Percentiles rank a stretch among this genome's conserved stretches.
phyloP scores from a whole-genome alignment of 345 rosid species.

The Sonneratia caseolaris region DNA sequence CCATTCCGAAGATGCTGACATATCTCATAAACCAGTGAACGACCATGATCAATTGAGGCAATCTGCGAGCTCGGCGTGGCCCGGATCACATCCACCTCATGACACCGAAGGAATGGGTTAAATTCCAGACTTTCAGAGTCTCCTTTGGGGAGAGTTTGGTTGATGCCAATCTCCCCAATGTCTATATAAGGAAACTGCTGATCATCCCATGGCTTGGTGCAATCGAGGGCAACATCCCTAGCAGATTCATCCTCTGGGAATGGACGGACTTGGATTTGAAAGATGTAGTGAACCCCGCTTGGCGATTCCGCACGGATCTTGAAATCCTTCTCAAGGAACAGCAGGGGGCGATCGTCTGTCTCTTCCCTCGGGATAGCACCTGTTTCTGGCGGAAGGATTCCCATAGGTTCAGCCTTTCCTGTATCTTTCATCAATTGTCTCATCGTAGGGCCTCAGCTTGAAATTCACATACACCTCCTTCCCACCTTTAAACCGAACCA shows the following conservation, averaged over 20 bases:
- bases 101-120: conserved; percentile 37
- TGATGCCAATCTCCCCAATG: conserved; percentile 38
- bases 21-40: conserved; percentile 51
- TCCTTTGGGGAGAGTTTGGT: conserved; percentile 34
- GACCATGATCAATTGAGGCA: conserved; percentile 71
- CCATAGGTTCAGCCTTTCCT: conserved; percentile 50
- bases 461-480: conserved; percentile 56
- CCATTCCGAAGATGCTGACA: conserved; percentile 50
- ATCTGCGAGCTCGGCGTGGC: conserved; percentile 46
- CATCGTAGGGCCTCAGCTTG: conserved; percentile 45
- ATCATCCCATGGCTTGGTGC: conserved; percentile 59
- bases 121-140: conserved; percentile 52
- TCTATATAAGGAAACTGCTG: conserved; percentile 37
- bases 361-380: conserved; percentile 56
- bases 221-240: conserved; percentile 39
- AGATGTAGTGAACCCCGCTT: conserved; percentile 38
- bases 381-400: conserved; percentile 71
- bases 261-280: conserved; percentile 45
- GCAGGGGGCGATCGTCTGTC: conserved; percentile 41
- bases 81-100: conserved; percentile 41
- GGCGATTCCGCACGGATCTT: conserved; percentile 35
- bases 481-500: conserved; percentile 44
- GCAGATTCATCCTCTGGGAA: conserved; percentile 34
- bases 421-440: conserved; percentile 35
- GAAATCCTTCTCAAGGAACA: conserved; percentile 59